Evolutionary conservation across 306 rosid species (phyloP).

Genomic region (Vigna mungo): DNA sequence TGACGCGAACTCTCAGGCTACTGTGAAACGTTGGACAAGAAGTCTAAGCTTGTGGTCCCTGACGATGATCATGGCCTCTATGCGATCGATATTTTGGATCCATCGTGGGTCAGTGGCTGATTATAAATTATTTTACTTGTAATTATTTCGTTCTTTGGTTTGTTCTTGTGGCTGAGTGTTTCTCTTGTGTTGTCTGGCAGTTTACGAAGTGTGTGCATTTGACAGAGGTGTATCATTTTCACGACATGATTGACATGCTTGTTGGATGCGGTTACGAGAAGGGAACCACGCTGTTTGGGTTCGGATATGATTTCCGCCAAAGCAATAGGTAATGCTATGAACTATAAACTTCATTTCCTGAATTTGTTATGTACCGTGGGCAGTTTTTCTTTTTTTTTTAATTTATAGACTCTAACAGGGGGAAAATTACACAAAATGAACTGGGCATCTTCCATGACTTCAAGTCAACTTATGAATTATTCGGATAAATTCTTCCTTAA

Average conservation of each 20-base stretch:
- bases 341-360: not conserved
- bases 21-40: constrained; percentile 67
- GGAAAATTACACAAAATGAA: not conserved
- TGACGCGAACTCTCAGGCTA: constrained; percentile 60
- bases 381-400: no score
- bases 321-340: constrained; percentile 71
- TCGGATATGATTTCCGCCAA: constrained; percentile 94
- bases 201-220: constrained; percentile 72
- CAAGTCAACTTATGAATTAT: not conserved
- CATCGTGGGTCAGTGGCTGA: constrained; percentile 53
- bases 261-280: constrained; percentile 80
- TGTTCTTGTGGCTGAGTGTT: not conserved
- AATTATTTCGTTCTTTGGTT: not conserved
- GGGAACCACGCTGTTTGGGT: constrained; percentile 95
- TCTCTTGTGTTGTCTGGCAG: constrained; percentile 55
- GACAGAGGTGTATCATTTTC: constrained; percentile 81
- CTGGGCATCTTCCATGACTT: not conserved
- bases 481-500: not conserved
- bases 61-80: constrained; percentile 81
- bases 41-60: constrained; percentile 72
- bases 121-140: not conserved
- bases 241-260: constrained; percentile 91
- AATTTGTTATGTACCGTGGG: not conserved
- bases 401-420: no score
- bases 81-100: constrained; percentile 95